A percentile compares a stretch with the other conserved stretches of the same genome.
Evolutionary conservation across 306 rosid species (phyloP).

Genomic region (Medicago ruthenica): DNA sequence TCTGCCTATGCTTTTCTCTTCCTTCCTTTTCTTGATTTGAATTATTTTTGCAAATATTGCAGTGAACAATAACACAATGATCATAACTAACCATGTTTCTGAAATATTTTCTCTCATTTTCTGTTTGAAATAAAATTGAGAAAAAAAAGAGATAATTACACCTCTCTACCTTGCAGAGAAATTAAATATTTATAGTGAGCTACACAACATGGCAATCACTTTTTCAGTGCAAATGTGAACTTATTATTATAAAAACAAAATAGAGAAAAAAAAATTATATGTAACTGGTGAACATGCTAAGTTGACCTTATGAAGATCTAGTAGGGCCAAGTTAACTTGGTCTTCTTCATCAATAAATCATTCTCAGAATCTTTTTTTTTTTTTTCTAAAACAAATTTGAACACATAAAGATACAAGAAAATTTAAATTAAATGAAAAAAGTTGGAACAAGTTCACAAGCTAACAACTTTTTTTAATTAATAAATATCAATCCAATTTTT

Average conservation of each 20-base stretch:
- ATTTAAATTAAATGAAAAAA: conserved; percentile 25
- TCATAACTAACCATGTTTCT: conserved; percentile 49
- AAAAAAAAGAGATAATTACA: conserved; percentile 29
- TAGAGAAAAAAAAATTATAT: conserved; percentile 21
- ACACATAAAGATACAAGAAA: conserved; percentile 17
- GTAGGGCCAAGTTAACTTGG: conserved; percentile 48
- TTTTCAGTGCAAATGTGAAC: conserved; percentile 42
- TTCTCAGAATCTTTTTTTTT: conserved; percentile 43
- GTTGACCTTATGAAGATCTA: conserved; percentile 55
- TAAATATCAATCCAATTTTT: conserved; percentile 34
- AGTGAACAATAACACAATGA: conserved; percentile 44
- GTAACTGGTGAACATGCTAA: conserved; percentile 45
- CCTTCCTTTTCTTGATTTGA: conserved; percentile 37
- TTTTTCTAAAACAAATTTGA: conserved; percentile 1
- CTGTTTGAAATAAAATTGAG: conserved; percentile 41
- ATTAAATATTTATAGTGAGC: conserved; percentile 32
- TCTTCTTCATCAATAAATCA: conserved; percentile 48
- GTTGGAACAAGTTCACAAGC: conserved; percentile 36
- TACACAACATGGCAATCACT: conserved; percentile 42
- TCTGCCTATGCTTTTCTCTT: conserved; percentile 33
- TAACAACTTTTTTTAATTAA: conserved; percentile 14
- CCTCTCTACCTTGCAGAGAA: conserved; percentile 41
- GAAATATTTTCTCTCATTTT: conserved; percentile 58
- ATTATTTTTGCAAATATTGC: conserved; percentile 48
- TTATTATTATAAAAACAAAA: neutral